Evolutionary conservation across 2,329 filamentous ascomycete species (phyloP), one percentile per base, ranked within the genome.

Genomic region (Thelonectria olida): DNA sequence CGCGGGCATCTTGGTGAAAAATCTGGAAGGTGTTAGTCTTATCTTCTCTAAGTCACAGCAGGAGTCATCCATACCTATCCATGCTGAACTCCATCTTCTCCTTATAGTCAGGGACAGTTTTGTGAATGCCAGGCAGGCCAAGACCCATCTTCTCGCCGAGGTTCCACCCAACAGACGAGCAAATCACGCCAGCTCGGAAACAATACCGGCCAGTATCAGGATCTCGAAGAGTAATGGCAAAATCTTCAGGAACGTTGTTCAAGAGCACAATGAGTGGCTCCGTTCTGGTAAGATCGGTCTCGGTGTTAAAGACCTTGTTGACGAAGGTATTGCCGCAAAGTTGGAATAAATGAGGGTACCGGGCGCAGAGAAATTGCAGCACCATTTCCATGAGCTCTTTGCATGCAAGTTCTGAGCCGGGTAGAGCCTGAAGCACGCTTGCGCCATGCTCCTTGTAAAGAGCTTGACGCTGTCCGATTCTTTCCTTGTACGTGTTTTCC

Each of bases 311-410:
- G 31, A 97, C 90, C 31, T 75, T 75, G 74, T 97, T 97, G 63
- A 87, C 79, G 58, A 97, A 85, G 3, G 85, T 73, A 38, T 81
- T 84, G 4, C 82, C 84, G 19, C 86, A 79, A 0, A 92, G 73
- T 4, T 80, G 80, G 74, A 97, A 97, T 67, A 91, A 88, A 6
- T 88, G 84, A 0, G 93, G 92, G 71, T 96, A 96, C 4, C 92
- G 84, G 4, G 87, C 83, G 62, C 88, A 91, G n/a, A 95, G 77
- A 67, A 95, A 96, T 66, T 95, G 91, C 4, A 97, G 68, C 2
- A 83, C 84, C 88, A 95, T 93, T 75, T 97, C 93, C 92, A 96
- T 94, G 6, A 96, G 80, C 70, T 97, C 93, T 72, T 93, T 93
- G 73, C 90, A 92, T 0, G 89, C 92, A 0, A 96, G 80, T 69